Percentiles rank a stretch among this genome's conserved stretches.
These are phyloP conservation scores for Capsicum chinense DNA, from an alignment of 257 asterid species.

Conservation along the genomic window DNA sequence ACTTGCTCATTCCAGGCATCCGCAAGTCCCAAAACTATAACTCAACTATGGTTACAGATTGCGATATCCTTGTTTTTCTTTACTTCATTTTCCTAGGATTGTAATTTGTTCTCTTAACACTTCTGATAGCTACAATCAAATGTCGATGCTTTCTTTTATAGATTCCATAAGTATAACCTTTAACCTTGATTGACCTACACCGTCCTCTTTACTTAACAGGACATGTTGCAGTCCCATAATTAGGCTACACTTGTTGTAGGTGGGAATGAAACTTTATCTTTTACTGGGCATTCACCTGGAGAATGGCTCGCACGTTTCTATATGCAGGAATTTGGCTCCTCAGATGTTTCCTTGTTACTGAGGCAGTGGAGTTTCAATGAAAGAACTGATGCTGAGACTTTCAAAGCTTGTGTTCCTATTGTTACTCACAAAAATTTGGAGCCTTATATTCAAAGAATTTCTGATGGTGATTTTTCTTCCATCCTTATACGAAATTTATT, in stretches of 20 bases:
- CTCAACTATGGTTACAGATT: background rate
- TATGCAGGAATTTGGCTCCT: conserved; percentile 74
- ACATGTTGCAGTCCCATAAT: conserved; percentile 42
- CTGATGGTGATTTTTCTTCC: too few relatives aligned
- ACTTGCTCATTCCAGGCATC: background rate
- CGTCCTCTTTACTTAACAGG: conserved; percentile 40
- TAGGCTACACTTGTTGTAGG: conserved; percentile 57
- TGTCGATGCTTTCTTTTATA: background rate
- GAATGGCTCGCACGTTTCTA: conserved; percentile 97
- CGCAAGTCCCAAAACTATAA: background rate
- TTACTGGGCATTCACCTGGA: conserved; percentile 96
- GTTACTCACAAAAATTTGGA: too few relatives aligned
- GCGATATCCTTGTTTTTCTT: background rate
- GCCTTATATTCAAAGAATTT: too few relatives aligned
- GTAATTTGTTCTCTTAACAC: background rate
- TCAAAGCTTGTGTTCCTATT: too few relatives aligned
- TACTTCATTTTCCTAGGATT: conserved; percentile 14
- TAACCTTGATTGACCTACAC: conserved; percentile 28
- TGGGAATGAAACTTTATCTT: conserved; percentile 66
- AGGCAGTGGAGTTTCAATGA: conserved; percentile 6
- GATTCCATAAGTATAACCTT: background rate
- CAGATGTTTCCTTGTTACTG: conserved; percentile 68
- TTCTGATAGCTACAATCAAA: background rate
- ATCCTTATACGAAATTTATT: too few relatives aligned
- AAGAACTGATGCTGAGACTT: too few relatives aligned